Conservation (phyloP, 805 yeast genomes). For the Candida ascalaphidarum region DNA sequence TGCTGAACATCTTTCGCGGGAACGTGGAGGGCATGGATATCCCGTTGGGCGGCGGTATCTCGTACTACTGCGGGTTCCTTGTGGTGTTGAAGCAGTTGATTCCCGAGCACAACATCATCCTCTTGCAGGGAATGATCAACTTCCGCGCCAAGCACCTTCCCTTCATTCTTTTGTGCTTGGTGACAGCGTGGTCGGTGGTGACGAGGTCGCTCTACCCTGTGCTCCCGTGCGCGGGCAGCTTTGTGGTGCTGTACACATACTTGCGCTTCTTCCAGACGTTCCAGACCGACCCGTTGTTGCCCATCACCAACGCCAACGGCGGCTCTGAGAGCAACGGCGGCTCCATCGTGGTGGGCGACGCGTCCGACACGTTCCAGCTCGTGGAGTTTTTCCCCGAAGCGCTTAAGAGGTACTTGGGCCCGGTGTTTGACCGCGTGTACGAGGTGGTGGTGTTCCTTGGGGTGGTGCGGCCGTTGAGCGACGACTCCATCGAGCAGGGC, state of each 20-base stretch:
- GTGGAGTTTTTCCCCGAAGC: slow-evolving; percentile 76
- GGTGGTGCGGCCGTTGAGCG: slow-evolving; percentile 54
- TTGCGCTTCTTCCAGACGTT: slow-evolving; percentile 67
- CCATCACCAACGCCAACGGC: slow-evolving; percentile 27
- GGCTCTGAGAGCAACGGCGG: slow-evolving; percentile 12
- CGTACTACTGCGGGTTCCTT: slow-evolving; percentile 44
- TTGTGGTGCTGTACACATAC: slow-evolving; percentile 66
- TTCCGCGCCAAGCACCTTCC: slow-evolving; percentile 60
- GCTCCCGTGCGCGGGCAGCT: slow-evolving; percentile 49
- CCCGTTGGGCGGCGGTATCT: slow-evolving; percentile 46
- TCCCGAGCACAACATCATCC: slow-evolving; percentile 47
- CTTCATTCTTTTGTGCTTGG: slow-evolving; percentile 28
- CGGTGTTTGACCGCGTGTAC: slow-evolving; percentile 35
- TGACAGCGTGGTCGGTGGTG: slow-evolving; percentile 25
- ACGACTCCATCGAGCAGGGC: slow-evolving; percentile 63
- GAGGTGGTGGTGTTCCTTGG: slow-evolving; percentile 34
- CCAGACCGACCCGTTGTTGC: slow-evolving; percentile 46
- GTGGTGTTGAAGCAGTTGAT: slow-evolving; percentile 51
- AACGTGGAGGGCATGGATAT: slow-evolving; percentile 28
- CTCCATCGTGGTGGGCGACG: slow-evolving; percentile 60
- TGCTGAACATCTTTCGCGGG: slow-evolving; percentile 24
- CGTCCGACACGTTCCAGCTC: slow-evolving; percentile 80
- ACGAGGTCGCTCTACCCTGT: slow-evolving; percentile 37
- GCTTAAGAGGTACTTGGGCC: slow-evolving; percentile 41
- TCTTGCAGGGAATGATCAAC: slow-evolving; percentile 36